These are phyloP conservation scores for Cyclocybe cylindracea DNA, from an alignment of 768 basidiomycete genomes.

Conservation along the genomic window DNA sequence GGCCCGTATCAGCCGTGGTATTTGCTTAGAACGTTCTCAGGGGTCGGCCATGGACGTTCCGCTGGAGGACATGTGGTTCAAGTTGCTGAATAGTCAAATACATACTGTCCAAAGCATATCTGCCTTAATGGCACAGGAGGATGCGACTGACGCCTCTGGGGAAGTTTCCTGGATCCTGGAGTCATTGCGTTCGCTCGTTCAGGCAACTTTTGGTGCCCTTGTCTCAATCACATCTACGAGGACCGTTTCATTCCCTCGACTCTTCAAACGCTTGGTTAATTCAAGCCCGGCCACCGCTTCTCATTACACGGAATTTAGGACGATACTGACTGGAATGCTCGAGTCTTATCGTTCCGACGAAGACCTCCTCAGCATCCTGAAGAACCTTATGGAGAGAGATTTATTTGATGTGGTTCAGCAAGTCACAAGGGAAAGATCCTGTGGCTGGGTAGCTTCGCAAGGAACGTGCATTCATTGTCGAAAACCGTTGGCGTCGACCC, in stretches of 20 bases:
- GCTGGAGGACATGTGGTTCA: conserved; percentile 89
- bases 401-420: conserved; percentile 73
- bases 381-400: conserved; percentile 79
- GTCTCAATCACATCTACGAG: conserved; percentile 82
- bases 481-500: conserved; percentile 33
- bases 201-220: conserved; percentile 80
- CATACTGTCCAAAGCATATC: conserved; percentile 68
- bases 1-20: conserved; percentile 57
- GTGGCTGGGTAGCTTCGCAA: conserved; percentile 62
- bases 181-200: conserved; percentile 71
- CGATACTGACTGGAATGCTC: conserved; percentile 92
- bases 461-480: conserved; percentile 56
- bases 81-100: conserved; percentile 80
- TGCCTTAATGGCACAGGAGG: conserved; percentile 1
- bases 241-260: conserved; percentile 83
- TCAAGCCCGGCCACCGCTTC: conserved; percentile 61
- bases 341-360: conserved; percentile 93
- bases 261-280: conserved; percentile 92
- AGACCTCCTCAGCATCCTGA: conserved; percentile 85
- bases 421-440: conserved; percentile 53
- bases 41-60: conserved; percentile 39
- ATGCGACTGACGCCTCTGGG: neutral
- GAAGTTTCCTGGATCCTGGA: conserved; percentile 37
- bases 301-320: conserved; percentile 88
- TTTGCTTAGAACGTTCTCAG: conserved; percentile 73